Evolutionary conservation across 305 asterid species (phyloP), one percentile per base, ranked within the genome.

Genomic region (Rubia balearica): DNA sequence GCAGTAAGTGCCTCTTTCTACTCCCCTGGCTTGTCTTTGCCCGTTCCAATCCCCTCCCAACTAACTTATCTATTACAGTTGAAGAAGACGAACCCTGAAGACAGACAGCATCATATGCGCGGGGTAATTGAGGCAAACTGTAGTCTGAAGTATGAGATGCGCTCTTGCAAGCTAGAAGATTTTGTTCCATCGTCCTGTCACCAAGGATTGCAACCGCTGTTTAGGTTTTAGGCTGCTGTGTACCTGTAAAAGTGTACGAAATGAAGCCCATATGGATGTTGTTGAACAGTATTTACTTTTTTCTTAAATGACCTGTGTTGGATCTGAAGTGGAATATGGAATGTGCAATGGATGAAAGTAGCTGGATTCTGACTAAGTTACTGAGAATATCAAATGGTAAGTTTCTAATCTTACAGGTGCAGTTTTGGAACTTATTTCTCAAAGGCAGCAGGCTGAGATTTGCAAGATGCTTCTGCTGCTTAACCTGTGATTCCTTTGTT

Each of bases 1-100:
- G 96, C 88, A 89, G 98, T 93, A 84, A 81, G 90, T 80, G 59
- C 53, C 48, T 55, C 81, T 79, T 75, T 72, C 46, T 73, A 69
- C 11, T 63, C 61, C 69, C n/a, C 7, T 57, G 62, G 2, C 13
- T 57, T 5, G 1, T 21, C 62, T 22, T 19, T 10, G 4, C 62
- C 62, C 7, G 3, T 57, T 57, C 36, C 57, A 51, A 51, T 17
- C 22, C 22, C 10, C 21, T 51, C 21, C 57, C 7, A 17, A 51
- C 16, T 73, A 19, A 48, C 36, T 67, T 72, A 13, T 65, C 17
- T 60, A n/a, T 72, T 61, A 17, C 80, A 79, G 83, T 71, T 24
- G 80, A 75, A 56, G 83, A 79, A 69, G 80, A 79, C 70, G 83
- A 68, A 33, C 77, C 77, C 22, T 79, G 78, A 66, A 42, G 51